phyloP scores from a whole-genome alignment of 495 filamentous ascomycete genomes.

The Aspergillus cavernicola region DNA sequence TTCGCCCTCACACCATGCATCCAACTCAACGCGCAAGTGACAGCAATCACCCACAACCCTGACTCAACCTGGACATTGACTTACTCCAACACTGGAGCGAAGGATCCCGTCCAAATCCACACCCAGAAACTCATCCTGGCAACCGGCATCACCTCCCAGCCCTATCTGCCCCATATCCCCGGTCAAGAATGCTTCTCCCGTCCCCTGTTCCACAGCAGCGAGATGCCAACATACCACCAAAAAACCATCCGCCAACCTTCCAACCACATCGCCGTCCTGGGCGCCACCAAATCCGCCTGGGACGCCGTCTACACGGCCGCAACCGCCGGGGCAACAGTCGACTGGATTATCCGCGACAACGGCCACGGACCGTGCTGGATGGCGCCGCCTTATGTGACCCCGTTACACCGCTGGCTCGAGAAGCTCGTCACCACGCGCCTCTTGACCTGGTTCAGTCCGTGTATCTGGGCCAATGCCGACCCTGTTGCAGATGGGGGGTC shows the following conservation, averaged over 20 bases:
- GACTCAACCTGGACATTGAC: constrained; percentile 41
- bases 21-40: constrained; percentile 50
- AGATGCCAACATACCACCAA: constrained; percentile 46
- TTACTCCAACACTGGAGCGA: not conserved
- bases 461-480: constrained; percentile 51
- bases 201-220: constrained; percentile 61
- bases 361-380: constrained; percentile 76
- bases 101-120: constrained; percentile 36
- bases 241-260: constrained; percentile 28
- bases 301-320: constrained; percentile 72
- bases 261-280: constrained; percentile 56
- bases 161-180: constrained; percentile 49
- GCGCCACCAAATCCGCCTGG: constrained; percentile 72
- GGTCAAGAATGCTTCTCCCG: constrained; percentile 50
- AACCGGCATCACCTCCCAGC: constrained; percentile 63
- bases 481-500: constrained; percentile 51
- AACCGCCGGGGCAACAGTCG: constrained; percentile 59
- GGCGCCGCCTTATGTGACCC: constrained; percentile 59
- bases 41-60: constrained; percentile 43
- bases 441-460: constrained; percentile 63
- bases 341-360: constrained; percentile 75
- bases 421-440: constrained; percentile 62
- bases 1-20: constrained; percentile 55
- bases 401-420: constrained; percentile 57
- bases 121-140: constrained; percentile 63